Evolutionary conservation across 2,329 filamentous ascomycete genomes (phyloP), one percentile per base, ranked within the genome.

Genomic region (Calonectria pseudoreteaudii): DNA sequence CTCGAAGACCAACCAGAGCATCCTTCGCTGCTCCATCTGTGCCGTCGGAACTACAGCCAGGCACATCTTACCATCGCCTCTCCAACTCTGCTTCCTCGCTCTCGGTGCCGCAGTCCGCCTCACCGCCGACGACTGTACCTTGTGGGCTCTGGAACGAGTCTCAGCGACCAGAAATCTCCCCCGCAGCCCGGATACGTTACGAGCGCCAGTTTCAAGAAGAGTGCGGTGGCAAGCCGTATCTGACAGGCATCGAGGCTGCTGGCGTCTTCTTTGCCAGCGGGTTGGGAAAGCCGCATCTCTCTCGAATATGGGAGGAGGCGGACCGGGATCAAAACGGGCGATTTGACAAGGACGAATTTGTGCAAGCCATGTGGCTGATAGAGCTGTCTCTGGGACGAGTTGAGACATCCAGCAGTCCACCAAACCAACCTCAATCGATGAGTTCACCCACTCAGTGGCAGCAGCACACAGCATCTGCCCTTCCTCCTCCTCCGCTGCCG

Each of bases 351-450:
- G 75, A 76, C 2, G 79, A 80, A 65, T 81, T 80, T 58, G 60
- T 79, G 5, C 74, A 77, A 41, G 77, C 77, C 20, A 78, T 81
- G 74, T 78, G 77, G 74, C 36, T 76, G 9, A 76, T 81, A 23
- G 75, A 79, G 30, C 20, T 68, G 5, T 70, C 72, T 14, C 73
- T 34, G 36, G 66, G 64, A n/a, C 53, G 69, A 26, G 73, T 38
- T 31, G 44, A 31, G 23, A 30, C 36, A 4, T 71, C 53, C 0
- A n/a, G 26, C 30, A 23, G 28, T 68, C 41, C 44, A 16, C 41
- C 23, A 56, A n/a, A 13, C 16, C 11, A 14, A 20, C 66, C 36
- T 14, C 65, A 47, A n/a, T 36, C 53, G 14, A 44, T 13, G 20
- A 10, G 16, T 41, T 6, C 64, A 2, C 26, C 36, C 3, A 20